A percentile compares a stretch with the other conserved stretches of the same genome.
Conservation (phyloP, 176 grass and related monocot species). For the Oryza australiensis region DNA sequence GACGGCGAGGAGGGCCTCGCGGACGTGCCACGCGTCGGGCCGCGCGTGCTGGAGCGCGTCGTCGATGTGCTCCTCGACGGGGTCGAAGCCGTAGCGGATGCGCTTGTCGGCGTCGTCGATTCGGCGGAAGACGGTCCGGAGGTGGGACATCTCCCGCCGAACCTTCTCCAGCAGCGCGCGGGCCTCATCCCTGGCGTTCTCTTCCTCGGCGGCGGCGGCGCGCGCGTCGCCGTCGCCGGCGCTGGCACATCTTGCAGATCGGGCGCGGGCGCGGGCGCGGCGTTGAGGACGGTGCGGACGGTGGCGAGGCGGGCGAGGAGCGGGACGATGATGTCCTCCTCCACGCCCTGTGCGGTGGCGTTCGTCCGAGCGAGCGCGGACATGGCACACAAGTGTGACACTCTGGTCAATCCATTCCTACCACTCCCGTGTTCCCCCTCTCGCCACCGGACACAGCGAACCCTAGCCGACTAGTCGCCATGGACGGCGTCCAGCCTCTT, state of each 20-base stretch:
- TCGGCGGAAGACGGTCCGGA: neutral
- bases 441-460: too few species aligned
- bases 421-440: too few species aligned
- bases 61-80: slow-evolving; percentile 23
- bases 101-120: neutral
- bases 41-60: slow-evolving; percentile 11
- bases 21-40: neutral
- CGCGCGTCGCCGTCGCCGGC: too few species aligned
- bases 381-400: too few species aligned
- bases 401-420: too few species aligned
- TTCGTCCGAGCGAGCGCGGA: neutral
- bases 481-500: too few species aligned
- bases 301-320: neutral
- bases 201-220: neutral
- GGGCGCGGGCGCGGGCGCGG: neutral
- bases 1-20: neutral
- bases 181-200: neutral
- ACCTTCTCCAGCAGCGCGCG: slow-evolving; percentile 4
- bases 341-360: neutral
- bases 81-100: slow-evolving; percentile 14
- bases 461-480: too few species aligned
- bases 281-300: neutral
- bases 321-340: slow-evolving; percentile 20
- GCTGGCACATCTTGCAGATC: too few species aligned
- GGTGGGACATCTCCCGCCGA: neutral